Conservation (phyloP, 805 yeast species). For the Candida taoyuanica region DNA sequence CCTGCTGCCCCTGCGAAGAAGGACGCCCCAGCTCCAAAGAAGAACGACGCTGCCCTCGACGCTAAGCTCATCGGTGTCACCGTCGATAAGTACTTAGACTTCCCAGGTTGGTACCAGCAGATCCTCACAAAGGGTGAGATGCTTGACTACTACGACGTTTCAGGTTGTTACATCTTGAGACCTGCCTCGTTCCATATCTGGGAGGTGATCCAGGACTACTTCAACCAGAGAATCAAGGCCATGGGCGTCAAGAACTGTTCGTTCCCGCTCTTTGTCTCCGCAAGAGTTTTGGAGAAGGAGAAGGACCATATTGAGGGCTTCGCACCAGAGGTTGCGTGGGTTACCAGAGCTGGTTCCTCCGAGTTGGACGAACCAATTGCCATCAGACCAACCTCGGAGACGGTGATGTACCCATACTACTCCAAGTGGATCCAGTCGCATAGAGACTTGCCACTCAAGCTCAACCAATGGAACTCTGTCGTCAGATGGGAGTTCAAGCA, state of each 20-base stretch:
- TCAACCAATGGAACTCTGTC: constrained; percentile 99
- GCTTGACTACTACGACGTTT: constrained; percentile 97
- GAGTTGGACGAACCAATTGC: constrained; percentile 98
- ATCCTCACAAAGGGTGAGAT: constrained; percentile 94
- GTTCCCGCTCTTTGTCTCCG: constrained; percentile 98
- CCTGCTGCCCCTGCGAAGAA: constrained; percentile 26
- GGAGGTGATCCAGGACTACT: constrained; percentile 91
- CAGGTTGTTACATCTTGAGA: constrained; percentile 97
- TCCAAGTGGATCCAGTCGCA: constrained; percentile 98
- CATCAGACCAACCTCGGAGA: constrained; percentile 98
- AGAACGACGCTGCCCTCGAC: constrained; percentile 53
- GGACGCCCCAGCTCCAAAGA: constrained; percentile 27
- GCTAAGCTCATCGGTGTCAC: constrained; percentile 95
- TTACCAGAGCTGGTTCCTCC: constrained; percentile 89
- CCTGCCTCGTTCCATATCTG: constrained; percentile 93
- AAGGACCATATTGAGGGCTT: constrained; percentile 98
- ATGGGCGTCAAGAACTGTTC: constrained; percentile 93
- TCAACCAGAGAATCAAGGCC: constrained; percentile 73
- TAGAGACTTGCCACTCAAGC: constrained; percentile 92
- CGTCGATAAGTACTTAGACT: constrained; percentile 85
- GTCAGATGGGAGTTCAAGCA: constrained; percentile 99
- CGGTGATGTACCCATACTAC: constrained; percentile 99
- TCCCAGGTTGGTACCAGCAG: constrained; percentile 97
- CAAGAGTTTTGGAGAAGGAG: constrained; percentile 90
- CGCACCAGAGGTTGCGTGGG: constrained; percentile 99